A percentile compares a stretch with the other conserved stretches of the same genome.
Conservation (phyloP, 2,329 filamentous ascomycete species). For the Penicillium freii region DNA sequence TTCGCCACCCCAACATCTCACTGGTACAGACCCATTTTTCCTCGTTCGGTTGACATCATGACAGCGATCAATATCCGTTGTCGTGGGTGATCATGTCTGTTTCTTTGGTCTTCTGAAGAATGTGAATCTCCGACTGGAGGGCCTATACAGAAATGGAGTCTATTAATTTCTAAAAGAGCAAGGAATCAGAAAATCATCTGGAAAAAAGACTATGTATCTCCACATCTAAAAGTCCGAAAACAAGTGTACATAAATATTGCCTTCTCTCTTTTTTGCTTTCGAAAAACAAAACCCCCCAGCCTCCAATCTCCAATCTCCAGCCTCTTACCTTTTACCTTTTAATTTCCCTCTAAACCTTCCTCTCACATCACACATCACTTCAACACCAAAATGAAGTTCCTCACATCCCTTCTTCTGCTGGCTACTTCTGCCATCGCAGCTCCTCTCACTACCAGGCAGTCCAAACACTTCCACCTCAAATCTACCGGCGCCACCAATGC, state of each 20-base stretch:
- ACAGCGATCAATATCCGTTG: not conserved
- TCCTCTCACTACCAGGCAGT: slow-evolving; percentile 17
- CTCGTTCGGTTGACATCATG: slow-evolving; percentile 4
- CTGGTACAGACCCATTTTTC: slow-evolving; percentile 1
- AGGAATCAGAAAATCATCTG: not conserved
- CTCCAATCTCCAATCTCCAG: not conserved
- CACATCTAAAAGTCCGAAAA: not conserved
- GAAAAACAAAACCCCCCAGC: not conserved
- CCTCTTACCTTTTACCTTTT: not conserved
- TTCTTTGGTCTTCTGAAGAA: not conserved
- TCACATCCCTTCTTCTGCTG: slow-evolving; percentile 30
- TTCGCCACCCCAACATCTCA: not conserved
- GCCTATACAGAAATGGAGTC: not conserved
- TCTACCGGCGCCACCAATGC: slow-evolving; percentile 28
- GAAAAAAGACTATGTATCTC: no score
- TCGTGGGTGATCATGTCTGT: not conserved
- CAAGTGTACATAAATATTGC: not conserved
- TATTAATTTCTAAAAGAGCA: not conserved
- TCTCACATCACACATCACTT: not conserved
- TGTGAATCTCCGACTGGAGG: not conserved
- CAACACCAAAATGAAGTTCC: slow-evolving; percentile 29
- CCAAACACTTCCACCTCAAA: slow-evolving; percentile 37
- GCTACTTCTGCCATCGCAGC: slow-evolving; percentile 29
- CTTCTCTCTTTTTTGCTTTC: not conserved
- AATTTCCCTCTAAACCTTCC: not conserved